Percentiles rank a stretch among this genome's conserved stretches.
phyloP scores from a whole-genome alignment of 495 filamentous ascomycete species.

The Hypoxylon cercidicola region DNA sequence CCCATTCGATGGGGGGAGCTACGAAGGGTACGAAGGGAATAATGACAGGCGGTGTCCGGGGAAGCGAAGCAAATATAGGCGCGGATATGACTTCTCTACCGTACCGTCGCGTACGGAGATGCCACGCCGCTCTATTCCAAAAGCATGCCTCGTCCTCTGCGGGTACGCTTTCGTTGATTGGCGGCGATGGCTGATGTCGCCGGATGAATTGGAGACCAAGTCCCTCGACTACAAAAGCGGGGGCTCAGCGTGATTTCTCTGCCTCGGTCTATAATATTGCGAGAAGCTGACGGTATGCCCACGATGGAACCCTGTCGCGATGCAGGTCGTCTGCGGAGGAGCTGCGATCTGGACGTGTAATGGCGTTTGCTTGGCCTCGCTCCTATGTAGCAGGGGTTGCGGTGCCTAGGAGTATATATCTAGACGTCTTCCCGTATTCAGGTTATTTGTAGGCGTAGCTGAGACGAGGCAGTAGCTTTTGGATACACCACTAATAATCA shows the following conservation, averaged over 20 bases:
- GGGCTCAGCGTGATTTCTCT: background rate
- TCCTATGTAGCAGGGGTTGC: background rate
- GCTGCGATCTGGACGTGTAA: constrained; percentile 1
- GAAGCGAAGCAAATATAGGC: background rate
- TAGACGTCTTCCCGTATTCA: background rate
- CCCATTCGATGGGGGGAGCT: background rate
- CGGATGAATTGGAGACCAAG: constrained; percentile 27
- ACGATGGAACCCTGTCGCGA: constrained; percentile 8
- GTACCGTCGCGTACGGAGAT: background rate
- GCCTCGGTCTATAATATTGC: constrained; percentile 32
- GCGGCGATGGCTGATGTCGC: constrained; percentile 11
- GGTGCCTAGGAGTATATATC: constrained; percentile 9
- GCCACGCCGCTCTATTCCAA: constrained; percentile 3
- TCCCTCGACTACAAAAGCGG: constrained; percentile 3
- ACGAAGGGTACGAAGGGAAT: no score
- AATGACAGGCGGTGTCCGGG: background rate
- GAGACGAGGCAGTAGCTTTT: background rate
- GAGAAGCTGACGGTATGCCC: constrained; percentile 21
- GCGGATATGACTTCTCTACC: constrained; percentile 1
- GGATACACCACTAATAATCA: background rate
- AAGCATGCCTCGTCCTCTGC: constrained; percentile 2
- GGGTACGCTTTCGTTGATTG: constrained; percentile 2
- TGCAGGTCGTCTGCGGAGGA: constrained; percentile 10
- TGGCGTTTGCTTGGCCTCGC: background rate
- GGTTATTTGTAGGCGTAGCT: background rate